Percentiles rank a stretch among this genome's conserved stretches.
Conservation (phyloP, 2,329 filamentous ascomycete genomes). For the Botryotinia globosa region DNA sequence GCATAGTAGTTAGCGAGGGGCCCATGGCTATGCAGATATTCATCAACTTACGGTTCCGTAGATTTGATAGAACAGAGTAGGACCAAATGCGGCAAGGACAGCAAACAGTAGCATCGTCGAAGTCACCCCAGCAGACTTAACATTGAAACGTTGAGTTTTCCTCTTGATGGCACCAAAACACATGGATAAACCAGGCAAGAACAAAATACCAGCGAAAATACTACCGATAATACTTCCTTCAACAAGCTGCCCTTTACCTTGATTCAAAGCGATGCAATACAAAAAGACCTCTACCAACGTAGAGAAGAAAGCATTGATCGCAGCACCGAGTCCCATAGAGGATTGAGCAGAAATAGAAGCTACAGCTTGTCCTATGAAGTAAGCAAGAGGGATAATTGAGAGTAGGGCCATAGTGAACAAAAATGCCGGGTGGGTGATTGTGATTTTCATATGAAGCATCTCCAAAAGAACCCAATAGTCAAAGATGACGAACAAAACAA, state of each 20-base stretch:
- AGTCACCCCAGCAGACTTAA: slow-evolving; percentile 90
- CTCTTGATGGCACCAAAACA: slow-evolving; percentile 97
- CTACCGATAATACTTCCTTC: slow-evolving; percentile 97
- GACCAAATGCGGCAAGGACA: slow-evolving; percentile 90
- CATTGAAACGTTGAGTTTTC: slow-evolving; percentile 98
- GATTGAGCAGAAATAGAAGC: slow-evolving; percentile 98
- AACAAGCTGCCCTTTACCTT: slow-evolving; percentile 89
- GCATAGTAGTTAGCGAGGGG: slow-evolving; percentile 39
- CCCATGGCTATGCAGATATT: neutral
- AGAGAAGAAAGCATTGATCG: slow-evolving; percentile 97
- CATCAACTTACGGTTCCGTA: slow-evolving; percentile 72
- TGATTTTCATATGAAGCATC: slow-evolving; percentile 62
- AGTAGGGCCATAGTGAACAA: slow-evolving; percentile 80
- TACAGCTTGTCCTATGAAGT: slow-evolving; percentile 98
- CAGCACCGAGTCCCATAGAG: slow-evolving; percentile 95
- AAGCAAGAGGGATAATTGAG: slow-evolving; percentile 93
- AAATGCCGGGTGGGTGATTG: slow-evolving; percentile 78
- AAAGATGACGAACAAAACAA: slow-evolving; percentile 92
- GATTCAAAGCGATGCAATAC: slow-evolving; percentile 88
- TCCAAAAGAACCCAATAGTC: slow-evolving; percentile 81
- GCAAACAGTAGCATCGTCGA: slow-evolving; percentile 98
- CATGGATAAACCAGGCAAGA: slow-evolving; percentile 94
- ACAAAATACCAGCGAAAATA: slow-evolving; percentile 94
- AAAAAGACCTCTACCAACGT: slow-evolving; percentile 97
- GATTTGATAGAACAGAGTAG: slow-evolving; percentile 96